Evolutionary conservation across 768 basidiomycete species (phyloP).

Genomic region (Collybia sp.): DNA sequence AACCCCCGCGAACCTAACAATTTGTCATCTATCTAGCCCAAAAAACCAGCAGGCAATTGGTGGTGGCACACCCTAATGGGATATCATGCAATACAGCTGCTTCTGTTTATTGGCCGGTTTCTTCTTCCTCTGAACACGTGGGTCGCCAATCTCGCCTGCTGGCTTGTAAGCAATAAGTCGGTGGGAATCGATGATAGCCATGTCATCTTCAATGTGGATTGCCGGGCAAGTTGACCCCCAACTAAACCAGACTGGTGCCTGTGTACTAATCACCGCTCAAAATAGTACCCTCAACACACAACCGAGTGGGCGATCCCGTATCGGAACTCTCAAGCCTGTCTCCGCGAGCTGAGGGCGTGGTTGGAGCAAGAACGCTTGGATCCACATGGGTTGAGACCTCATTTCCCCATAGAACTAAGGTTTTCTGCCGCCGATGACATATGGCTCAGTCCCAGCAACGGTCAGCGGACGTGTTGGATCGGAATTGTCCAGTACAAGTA

Average conservation of each 20-base stretch:
- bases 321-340: constrained; percentile 55
- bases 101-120: constrained; percentile 75
- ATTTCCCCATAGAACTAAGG: constrained; percentile 91
- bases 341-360: constrained; percentile 71
- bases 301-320: constrained; percentile 94
- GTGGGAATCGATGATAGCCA: constrained; percentile 74
- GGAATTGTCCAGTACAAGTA: constrained; percentile 98
- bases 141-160: constrained; percentile 60
- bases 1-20: constrained; percentile 2
- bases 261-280: constrained; percentile 4
- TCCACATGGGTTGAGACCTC: constrained; percentile 74
- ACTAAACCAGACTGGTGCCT: not conserved
- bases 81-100: constrained; percentile 76
- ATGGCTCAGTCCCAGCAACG: constrained; percentile 88
- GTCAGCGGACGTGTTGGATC: constrained; percentile 83
- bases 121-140: constrained; percentile 57
- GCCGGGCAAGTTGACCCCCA: constrained; percentile 55
- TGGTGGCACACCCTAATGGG: constrained; percentile 70
- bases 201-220: constrained; percentile 90
- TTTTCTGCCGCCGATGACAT: constrained; percentile 88
- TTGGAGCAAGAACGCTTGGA: constrained; percentile 60
- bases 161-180: constrained; percentile 54
- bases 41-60: constrained; percentile 50
- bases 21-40: constrained; percentile 34
- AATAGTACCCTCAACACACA: constrained; percentile 85